These are phyloP conservation scores for Ochetophila trinervis DNA, from an alignment of 306 rosid genomes.

Conservation along the genomic window DNA sequence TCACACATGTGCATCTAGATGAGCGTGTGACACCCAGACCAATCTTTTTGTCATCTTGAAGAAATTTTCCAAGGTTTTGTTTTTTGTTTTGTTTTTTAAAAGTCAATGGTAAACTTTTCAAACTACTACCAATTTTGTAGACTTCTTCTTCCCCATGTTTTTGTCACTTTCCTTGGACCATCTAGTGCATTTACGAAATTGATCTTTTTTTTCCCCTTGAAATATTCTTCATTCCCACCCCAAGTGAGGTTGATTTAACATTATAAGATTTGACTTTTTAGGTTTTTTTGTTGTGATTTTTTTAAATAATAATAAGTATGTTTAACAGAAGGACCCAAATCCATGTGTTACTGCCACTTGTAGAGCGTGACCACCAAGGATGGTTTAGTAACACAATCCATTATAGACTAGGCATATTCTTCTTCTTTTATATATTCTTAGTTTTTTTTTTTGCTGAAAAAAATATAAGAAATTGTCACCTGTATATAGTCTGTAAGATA, in stretches of 20 bases:
- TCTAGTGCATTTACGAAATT: neutral
- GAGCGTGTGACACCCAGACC: conserved; percentile 3
- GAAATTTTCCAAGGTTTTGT: neutral
- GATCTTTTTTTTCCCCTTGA: too few relatives aligned
- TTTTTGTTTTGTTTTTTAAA: neutral
- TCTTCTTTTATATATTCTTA: too few relatives aligned
- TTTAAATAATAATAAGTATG: neutral
- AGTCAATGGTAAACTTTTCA: neutral
- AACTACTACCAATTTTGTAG: neutral
- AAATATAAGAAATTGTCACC: neutral
- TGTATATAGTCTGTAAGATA: neutral
- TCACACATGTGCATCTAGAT: neutral
- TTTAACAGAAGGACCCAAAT: neutral
- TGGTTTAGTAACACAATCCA: neutral
- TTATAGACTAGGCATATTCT: neutral
- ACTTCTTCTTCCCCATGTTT: conserved; percentile 8
- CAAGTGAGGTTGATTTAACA: too few relatives aligned
- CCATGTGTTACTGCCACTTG: neutral
- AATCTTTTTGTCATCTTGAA: too few relatives aligned
- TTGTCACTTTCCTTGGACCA: neutral
- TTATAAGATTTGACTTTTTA: neutral
- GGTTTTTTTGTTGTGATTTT: neutral
- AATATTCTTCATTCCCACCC: too few relatives aligned
- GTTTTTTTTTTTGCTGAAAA: too few relatives aligned
- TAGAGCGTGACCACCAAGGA: neutral